phyloP scores from a whole-genome alignment of 768 basidiomycete genomes.

The Baorangia bicolor region DNA sequence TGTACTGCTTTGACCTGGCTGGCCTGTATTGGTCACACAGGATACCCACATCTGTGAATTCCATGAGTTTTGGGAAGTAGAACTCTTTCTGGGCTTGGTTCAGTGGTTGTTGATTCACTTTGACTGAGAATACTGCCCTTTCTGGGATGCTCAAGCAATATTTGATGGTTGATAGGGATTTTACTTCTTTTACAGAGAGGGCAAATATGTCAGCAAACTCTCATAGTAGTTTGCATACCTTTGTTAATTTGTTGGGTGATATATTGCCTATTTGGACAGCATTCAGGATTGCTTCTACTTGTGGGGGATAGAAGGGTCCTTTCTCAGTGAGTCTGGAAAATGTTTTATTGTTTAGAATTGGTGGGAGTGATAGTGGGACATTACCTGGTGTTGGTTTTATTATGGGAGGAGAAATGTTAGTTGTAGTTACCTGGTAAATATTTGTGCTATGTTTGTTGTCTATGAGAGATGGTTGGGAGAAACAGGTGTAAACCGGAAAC shows the following conservation, averaged over 20 bases:
- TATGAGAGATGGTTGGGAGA: no score
- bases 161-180: not conserved
- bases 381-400: not conserved
- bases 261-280: fast-evolving
- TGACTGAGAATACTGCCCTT: not conserved
- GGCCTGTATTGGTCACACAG: not conserved
- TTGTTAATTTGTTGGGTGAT: fast-evolving
- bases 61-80: not conserved
- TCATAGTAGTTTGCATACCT: not conserved
- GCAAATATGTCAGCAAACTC: not conserved
- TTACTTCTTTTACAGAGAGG: not conserved
- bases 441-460: no score
- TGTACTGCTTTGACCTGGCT: not conserved
- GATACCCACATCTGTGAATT: not conserved
- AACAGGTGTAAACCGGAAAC: fast-evolving
- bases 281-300: not conserved
- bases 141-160: not conserved
- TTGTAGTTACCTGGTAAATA: no score
- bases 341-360: not conserved
- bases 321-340: not conserved
- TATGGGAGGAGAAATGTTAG: no score
- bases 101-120: not conserved
- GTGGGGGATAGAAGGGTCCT: not conserved
- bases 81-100: not conserved
- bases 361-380: not conserved